phyloP scores from a whole-genome alignment of 2,329 filamentous ascomycete species.

The Cercospora sp. region DNA sequence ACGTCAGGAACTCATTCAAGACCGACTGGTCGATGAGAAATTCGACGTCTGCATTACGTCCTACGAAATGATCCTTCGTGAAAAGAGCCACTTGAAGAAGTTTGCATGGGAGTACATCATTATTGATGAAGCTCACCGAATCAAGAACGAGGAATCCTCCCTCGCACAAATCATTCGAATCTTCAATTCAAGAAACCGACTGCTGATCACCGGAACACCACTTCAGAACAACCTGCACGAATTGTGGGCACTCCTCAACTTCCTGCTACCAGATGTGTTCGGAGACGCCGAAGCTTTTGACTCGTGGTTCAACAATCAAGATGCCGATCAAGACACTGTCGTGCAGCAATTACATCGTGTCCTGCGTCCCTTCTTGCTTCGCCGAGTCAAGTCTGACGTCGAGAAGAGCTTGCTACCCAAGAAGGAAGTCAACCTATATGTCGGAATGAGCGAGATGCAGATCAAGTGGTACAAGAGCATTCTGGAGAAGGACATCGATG shows the following conservation, averaged over 20 bases:
- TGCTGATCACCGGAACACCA: slow-evolving; percentile 94
- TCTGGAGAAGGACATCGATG: slow-evolving; percentile 97
- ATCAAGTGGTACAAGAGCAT: slow-evolving; percentile 99
- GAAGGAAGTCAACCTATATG: slow-evolving; percentile 94
- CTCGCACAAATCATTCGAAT: slow-evolving; percentile 93
- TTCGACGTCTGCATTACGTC: slow-evolving; percentile 98
- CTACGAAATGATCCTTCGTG: slow-evolving; percentile 97
- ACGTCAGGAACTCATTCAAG: slow-evolving; percentile 81
- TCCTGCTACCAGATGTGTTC: slow-evolving; percentile 96
- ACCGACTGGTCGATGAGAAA: slow-evolving; percentile 86
- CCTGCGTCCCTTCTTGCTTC: slow-evolving; percentile 86
- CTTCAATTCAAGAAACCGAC: slow-evolving; percentile 91
- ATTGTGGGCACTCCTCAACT: slow-evolving; percentile 95
- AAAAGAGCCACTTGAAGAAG: slow-evolving; percentile 93
- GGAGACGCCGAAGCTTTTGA: slow-evolving; percentile 96
- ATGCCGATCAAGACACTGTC: slow-evolving; percentile 88
- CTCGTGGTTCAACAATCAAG: slow-evolving; percentile 93
- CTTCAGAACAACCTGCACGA: slow-evolving; percentile 98
- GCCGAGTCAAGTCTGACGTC: slow-evolving; percentile 94
- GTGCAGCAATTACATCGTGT: slow-evolving; percentile 95
- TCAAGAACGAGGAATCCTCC: slow-evolving; percentile 99
- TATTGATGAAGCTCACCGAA: slow-evolving; percentile 95
- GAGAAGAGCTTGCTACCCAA: slow-evolving; percentile 97
- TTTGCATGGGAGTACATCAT: slow-evolving; percentile 99
- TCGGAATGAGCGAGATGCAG: slow-evolving; percentile 99